A percentile compares a stretch with the other conserved stretches of the same genome.
Evolutionary conservation across 2,329 filamentous ascomycete species (phyloP).

Genomic region (Alternaria brassicicola): DNA sequence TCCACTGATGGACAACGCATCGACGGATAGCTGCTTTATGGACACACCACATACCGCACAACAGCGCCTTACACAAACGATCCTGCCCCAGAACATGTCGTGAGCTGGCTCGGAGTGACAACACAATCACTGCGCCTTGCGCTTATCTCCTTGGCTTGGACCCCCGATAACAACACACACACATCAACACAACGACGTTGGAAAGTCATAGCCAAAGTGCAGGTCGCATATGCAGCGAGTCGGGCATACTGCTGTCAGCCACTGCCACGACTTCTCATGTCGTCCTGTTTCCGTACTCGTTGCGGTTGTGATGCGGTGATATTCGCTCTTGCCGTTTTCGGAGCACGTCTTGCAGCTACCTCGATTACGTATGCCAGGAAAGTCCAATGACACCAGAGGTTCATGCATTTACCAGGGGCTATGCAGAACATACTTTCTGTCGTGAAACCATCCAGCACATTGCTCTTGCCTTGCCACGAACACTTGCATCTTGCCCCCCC

Average conservation of each 20-base stretch:
- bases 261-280: constrained; percentile 13
- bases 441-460: constrained; percentile 18
- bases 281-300: not conserved
- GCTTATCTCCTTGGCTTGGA: constrained; percentile 29
- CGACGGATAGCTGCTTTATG: constrained; percentile 21
- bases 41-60: constrained; percentile 27
- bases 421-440: constrained; percentile 17
- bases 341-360: constrained; percentile 1
- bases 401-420: constrained; percentile 12
- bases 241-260: constrained; percentile 18
- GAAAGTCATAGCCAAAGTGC: not conserved
- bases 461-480: constrained; percentile 17
- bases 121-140: constrained; percentile 23
- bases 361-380: constrained; percentile 13
- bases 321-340: constrained; percentile 4
- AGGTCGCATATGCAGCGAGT: constrained; percentile 9
- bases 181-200: not conserved
- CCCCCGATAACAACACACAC: not conserved
- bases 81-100: constrained; percentile 20
- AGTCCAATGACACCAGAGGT: constrained; percentile 8
- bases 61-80: constrained; percentile 22
- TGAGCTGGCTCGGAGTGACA: constrained; percentile 13
- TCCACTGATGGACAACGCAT: constrained; percentile 18
- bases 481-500: constrained; percentile 20
- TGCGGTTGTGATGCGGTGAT: not conserved